Conservation (phyloP, 371 early-diverging fungal genomes). For the Nosema muscidifuracis region DNA sequence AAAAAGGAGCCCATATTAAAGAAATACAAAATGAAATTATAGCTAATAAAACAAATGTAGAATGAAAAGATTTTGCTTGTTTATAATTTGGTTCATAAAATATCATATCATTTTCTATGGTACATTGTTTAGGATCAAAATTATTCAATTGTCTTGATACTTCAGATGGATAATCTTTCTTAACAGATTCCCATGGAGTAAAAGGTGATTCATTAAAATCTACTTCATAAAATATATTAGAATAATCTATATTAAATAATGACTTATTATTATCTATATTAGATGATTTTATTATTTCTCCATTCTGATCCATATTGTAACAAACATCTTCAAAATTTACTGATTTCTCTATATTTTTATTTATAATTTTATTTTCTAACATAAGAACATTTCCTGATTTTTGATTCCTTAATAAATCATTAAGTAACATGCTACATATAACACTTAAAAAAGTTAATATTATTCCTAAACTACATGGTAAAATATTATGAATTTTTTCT, state of each 20-base stretch:
- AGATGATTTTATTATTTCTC: no score
- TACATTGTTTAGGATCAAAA: constrained; percentile 13
- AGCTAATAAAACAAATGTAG: constrained; percentile 45
- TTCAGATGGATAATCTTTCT: background rate
- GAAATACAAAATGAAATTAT: constrained; percentile 49
- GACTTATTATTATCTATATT: no score
- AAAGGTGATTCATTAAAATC: constrained; percentile 21
- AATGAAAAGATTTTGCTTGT: constrained; percentile 25
- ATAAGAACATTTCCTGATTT: background rate
- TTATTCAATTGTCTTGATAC: constrained; percentile 5
- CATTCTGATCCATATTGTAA: no score
- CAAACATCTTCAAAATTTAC: background rate
- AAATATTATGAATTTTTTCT: constrained; percentile 10
- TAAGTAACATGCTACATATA: constrained; percentile 6
- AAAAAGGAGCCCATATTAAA: constrained; percentile 57
- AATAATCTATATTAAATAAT: background rate
- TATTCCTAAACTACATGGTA: constrained; percentile 19
- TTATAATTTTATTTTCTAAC: background rate
- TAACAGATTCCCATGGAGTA: constrained; percentile 17
- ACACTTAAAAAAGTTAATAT: constrained; percentile 29
- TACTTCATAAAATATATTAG: constrained; percentile 3
- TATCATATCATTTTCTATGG: constrained; percentile 5
- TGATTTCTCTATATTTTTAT: background rate
- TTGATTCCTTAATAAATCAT: background rate
- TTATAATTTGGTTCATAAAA: constrained; percentile 21